Evolutionary conservation across 495 filamentous ascomycete genomes (phyloP), one percentile per base, ranked within the genome.

Genomic region (Apodospora peruviana): DNA sequence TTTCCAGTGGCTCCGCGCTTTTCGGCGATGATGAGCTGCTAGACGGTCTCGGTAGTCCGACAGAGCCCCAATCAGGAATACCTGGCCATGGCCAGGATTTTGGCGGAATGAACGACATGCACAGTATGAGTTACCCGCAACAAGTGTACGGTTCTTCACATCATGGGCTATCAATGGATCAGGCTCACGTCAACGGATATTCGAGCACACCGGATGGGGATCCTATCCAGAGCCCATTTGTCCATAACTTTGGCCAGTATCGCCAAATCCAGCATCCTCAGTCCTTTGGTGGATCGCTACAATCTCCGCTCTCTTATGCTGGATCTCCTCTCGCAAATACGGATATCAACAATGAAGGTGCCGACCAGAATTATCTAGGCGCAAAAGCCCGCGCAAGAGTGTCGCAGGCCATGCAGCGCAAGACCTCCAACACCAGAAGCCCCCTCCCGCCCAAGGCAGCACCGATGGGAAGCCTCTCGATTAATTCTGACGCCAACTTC

Each of bases 121-220:
- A 69, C 43, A n/a, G n/a, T n/a, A 71, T 75, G 57, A 62, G 60
- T 21, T 73, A 65, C 45, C 54, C 68, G 38, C 69, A 74, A 32
- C 68, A 63, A 40, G 67, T 75, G n/a, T 79, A 76, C 55, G 50
- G 60, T 25, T 56, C 55, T 14, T 55, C 55, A 12, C 70, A 75
- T 27, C 71, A 71, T 37, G 65, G 69, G 29, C 60, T 76, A 46
- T 69, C 59, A 4, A 68, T 76, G 44, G 72, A 75, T n/a, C 72
- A 77, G 40, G 58, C 61, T 19, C 78, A 83, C 24, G 79, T 86
- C 60, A 85, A 83, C 23, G 82, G 87, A 25, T 95, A 82, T 64
- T 95, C 90, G 22, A 85, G 84, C 56, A 95, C 89, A 2, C 90
- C 90, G 7, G 90, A 95, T 40, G 87, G 87, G 19, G 83, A 85